Evolutionary conservation across 768 basidiomycete genomes (phyloP).

Genomic region (Rhodosporidiobolus sp.): DNA sequence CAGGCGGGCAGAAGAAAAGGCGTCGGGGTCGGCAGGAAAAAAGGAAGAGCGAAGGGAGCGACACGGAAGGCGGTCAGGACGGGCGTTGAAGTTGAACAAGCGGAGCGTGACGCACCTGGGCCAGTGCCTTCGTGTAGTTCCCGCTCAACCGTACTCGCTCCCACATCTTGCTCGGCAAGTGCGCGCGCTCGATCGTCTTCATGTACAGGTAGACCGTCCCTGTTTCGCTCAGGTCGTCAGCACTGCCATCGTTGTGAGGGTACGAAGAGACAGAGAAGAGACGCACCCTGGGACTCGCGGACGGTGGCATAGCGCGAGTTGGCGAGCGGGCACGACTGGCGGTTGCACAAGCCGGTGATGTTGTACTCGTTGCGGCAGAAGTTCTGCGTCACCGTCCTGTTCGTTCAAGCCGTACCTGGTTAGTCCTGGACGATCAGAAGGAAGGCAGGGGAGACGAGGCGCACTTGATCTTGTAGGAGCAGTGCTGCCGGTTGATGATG

Average conservation of each 20-base stretch:
- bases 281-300: constrained; percentile 83
- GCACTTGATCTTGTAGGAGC: constrained; percentile 99
- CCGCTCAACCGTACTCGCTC: constrained; percentile 87
- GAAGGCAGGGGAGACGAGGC: constrained; percentile 45
- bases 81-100: too few relatives aligned
- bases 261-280: not conserved
- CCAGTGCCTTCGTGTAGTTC: constrained; percentile 90
- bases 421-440: not conserved
- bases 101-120: constrained; percentile 65
- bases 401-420: not conserved
- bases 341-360: constrained; percentile 88
- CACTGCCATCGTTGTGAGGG: too few relatives aligned
- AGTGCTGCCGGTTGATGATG: constrained; percentile 62
- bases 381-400: constrained; percentile 88
- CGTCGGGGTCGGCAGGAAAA: not conserved
- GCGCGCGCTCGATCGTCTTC: constrained; percentile 96
- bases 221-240: constrained; percentile 42
- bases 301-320: constrained; percentile 99
- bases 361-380: constrained; percentile 99
- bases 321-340: constrained; percentile 95
- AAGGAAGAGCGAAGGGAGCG: not conserved
- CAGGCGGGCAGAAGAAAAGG: not conserved
- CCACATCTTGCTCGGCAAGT: constrained; percentile 97
- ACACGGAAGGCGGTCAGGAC: too few relatives aligned
- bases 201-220: constrained; percentile 88